Conservation (phyloP, 306 rosid genomes). For the Dryas drummondii region DNA sequence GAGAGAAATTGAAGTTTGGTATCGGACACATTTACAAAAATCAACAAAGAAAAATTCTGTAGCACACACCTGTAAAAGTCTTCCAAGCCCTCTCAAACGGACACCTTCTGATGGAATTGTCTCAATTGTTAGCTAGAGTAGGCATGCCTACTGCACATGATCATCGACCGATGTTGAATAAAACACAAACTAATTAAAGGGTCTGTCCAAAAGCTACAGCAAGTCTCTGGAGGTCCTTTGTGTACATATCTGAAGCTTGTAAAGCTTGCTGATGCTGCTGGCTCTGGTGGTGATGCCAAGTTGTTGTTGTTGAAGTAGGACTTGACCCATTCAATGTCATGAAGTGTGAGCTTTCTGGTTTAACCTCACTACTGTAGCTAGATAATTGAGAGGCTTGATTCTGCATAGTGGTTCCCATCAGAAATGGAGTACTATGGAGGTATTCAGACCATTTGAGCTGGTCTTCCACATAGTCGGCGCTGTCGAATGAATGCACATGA, state of each 20-base stretch:
- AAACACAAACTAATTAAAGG: constrained; percentile 41
- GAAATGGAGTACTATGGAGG: constrained; percentile 45
- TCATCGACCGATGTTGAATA: neutral
- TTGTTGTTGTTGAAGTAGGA: constrained; percentile 10
- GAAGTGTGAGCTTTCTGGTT: constrained; percentile 45
- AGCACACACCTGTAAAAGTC: constrained; percentile 51
- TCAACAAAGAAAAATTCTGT: constrained; percentile 27
- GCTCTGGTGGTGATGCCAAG: constrained; percentile 19
- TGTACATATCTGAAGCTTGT: constrained; percentile 51
- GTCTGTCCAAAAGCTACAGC: constrained; percentile 79
- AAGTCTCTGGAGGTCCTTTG: constrained; percentile 75
- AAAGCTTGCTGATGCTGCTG: constrained; percentile 37
- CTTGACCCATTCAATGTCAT: constrained; percentile 6
- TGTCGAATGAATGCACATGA: no score
- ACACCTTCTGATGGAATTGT: constrained; percentile 30
- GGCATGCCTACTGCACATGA: neutral
- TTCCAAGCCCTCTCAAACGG: constrained; percentile 37
- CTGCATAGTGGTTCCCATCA: constrained; percentile 43
- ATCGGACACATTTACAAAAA: constrained; percentile 62
- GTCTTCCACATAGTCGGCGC: constrained; percentile 36
- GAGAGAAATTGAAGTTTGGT: constrained; percentile 29
- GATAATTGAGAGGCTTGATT: constrained; percentile 33
- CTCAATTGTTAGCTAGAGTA: constrained; percentile 21
- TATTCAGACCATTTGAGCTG: constrained; percentile 75
- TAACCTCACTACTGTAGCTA: constrained; percentile 24